These are phyloP conservation scores for Claviceps digitariae DNA, from an alignment of 2,329 filamentous ascomycete genomes.

Conservation along the genomic window DNA sequence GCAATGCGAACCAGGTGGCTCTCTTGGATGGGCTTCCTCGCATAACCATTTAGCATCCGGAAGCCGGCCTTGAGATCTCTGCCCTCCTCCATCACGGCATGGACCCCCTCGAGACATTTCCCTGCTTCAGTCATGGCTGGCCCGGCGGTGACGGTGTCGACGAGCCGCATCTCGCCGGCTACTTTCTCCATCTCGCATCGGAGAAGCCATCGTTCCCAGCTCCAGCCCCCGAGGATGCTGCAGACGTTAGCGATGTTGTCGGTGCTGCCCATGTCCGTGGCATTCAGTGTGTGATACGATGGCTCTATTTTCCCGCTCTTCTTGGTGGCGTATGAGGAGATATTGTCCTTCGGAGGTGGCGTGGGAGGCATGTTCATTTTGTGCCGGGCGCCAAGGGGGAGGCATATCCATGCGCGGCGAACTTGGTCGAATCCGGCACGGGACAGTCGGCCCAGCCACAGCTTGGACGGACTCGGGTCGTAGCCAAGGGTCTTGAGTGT, in stretches of 20 bases:
- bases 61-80: constrained; percentile 44
- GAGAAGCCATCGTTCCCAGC: constrained; percentile 94
- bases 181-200: constrained; percentile 72
- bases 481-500: constrained; percentile 81
- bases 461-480: constrained; percentile 70
- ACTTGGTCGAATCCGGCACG: constrained; percentile 66
- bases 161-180: constrained; percentile 49
- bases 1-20: constrained; percentile 25
- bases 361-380: constrained; percentile 17
- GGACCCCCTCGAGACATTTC: constrained; percentile 45
- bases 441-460: constrained; percentile 61
- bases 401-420: constrained; percentile 75
- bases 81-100: constrained; percentile 50
- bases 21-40: constrained; percentile 42
- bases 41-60: constrained; percentile 49
- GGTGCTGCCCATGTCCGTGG: constrained; percentile 52
- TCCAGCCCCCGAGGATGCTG: constrained; percentile 73
- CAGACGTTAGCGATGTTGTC: constrained; percentile 61
- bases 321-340: constrained; percentile 14
- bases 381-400: constrained; percentile 57
- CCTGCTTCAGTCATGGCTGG: constrained; percentile 41
- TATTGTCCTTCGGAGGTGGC: constrained; percentile 21
- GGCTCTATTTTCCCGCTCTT: constrained; percentile 24
- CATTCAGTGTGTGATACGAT: constrained; percentile 41
- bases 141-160: constrained; percentile 37